Conservation (phyloP, 1,139 yeast genomes). For the Zygosaccharomyces sapae region DNA sequence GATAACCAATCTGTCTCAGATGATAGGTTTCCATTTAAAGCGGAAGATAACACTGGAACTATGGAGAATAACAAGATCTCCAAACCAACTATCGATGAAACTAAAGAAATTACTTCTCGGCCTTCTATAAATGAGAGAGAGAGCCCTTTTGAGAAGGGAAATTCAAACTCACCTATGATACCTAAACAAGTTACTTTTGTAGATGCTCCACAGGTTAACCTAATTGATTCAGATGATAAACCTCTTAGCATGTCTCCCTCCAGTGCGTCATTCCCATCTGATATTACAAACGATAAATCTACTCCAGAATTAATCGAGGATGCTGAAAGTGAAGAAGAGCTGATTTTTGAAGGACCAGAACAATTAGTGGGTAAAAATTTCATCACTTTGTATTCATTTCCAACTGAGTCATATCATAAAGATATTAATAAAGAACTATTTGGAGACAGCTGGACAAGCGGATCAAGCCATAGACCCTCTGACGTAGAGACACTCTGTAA, state of each 20-base stretch:
- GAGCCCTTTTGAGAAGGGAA: not conserved
- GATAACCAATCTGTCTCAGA: not conserved
- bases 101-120: not conserved
- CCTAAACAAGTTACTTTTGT: conserved; percentile 27
- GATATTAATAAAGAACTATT: conserved; percentile 49
- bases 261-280: conserved; percentile 1
- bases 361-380: conserved; percentile 53
- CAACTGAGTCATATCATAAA: conserved; percentile 35
- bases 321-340: conserved; percentile 18
- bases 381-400: conserved; percentile 48
- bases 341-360: conserved; percentile 57
- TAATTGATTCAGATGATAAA: conserved; percentile 18
- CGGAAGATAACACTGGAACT: not conserved
- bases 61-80: conserved; percentile 10
- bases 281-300: conserved; percentile 5
- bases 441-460: conserved; percentile 55
- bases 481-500: conserved; percentile 52
- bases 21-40: not conserved
- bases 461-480: conserved; percentile 50
- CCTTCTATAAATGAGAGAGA: not conserved
- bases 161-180: not conserved
- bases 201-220: conserved; percentile 15
- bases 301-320: conserved; percentile 13
- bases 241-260: conserved; percentile 11
- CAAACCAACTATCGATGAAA: not conserved